A percentile compares a stretch with the other conserved stretches of the same genome.
Evolutionary conservation across 345 rosid species (phyloP).

Genomic region (Linum tenue): DNA sequence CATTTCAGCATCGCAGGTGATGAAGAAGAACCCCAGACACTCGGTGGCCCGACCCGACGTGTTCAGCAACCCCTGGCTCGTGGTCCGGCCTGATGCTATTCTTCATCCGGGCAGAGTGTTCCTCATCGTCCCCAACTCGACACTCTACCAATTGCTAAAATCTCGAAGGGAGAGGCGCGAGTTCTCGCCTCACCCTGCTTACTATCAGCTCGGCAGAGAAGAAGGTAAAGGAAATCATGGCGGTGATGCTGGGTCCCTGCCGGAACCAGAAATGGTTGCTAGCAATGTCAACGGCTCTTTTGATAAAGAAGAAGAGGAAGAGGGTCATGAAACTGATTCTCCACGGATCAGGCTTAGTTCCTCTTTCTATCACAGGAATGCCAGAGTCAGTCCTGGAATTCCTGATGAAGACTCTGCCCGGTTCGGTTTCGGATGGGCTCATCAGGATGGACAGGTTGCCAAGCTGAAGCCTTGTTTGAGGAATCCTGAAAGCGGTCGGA

Average conservation of each 20-base stretch:
- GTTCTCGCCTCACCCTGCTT: slow-evolving; percentile 3
- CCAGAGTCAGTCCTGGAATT: background rate
- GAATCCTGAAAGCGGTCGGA: slow-evolving; percentile 24
- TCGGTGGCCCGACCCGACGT: slow-evolving; percentile 35
- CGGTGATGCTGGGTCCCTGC: too few species aligned
- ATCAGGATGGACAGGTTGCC: background rate
- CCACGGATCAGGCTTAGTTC: background rate
- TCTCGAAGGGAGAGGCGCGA: slow-evolving; percentile 11
- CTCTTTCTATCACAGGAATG: background rate
- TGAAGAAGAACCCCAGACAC: slow-evolving; percentile 43
- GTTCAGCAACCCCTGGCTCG: slow-evolving; percentile 42
- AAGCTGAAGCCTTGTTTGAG: slow-evolving; percentile 30
- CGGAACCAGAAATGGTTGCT: too few species aligned
- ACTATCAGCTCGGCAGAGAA: background rate
- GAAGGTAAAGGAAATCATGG: too few species aligned
- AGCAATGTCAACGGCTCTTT: slow-evolving; percentile 2
- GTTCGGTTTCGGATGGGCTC: background rate
- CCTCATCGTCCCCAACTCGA: slow-evolving; percentile 33
- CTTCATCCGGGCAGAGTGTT: slow-evolving; percentile 30
- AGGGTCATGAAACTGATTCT: too few species aligned
- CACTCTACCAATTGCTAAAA: slow-evolving; percentile 29
- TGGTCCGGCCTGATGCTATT: slow-evolving; percentile 34
- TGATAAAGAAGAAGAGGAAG: background rate
- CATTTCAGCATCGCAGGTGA: slow-evolving; percentile 30
- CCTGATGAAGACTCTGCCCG: background rate